Percentiles rank a stretch among this genome's conserved stretches.
Evolutionary conservation across 106 monocot genomes (phyloP).

Genomic region (Dioscorea alata): DNA sequence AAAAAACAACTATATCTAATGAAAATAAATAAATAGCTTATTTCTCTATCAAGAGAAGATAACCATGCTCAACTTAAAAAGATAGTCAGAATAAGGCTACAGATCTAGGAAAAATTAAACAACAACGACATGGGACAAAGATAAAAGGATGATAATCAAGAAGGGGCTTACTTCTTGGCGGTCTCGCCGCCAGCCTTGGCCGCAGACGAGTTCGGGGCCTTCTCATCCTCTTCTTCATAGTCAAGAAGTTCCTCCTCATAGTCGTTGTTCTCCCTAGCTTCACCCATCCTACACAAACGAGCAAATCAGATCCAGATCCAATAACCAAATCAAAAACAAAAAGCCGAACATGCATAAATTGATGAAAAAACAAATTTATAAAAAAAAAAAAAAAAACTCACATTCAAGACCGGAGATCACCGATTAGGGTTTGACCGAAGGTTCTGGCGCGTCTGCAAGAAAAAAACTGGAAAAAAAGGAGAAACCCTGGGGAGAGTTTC

Average conservation of each 20-base stretch:
- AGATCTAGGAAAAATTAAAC: too few species aligned
- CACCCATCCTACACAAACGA: conserved; percentile 54
- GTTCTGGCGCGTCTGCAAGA: conserved; percentile 11
- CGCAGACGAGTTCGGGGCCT: conserved; percentile 52
- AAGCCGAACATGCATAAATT: background rate
- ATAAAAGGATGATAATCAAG: background rate
- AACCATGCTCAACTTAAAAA: too few species aligned
- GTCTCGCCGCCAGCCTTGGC: conserved; percentile 55
- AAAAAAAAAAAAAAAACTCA: background rate
- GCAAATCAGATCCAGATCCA: background rate
- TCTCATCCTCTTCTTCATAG: conserved; percentile 94
- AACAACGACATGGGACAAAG: too few species aligned
- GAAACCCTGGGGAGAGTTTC: conserved; percentile 14
- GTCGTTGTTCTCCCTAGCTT: conserved; percentile 71
- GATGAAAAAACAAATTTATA: background rate
- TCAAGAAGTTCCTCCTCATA: conserved; percentile 99
- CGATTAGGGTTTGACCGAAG: background rate
- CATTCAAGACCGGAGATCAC: background rate
- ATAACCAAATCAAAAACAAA: background rate
- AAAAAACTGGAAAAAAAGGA: conserved; percentile 4
- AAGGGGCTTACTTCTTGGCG: conserved; percentile 66
- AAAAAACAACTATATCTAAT: too few species aligned
- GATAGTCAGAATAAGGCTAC: too few species aligned
- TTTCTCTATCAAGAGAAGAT: too few species aligned
- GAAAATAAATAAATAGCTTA: too few species aligned